Conservation (phyloP, 768 basidiomycete species). For the Cantharellus anzutake region DNA sequence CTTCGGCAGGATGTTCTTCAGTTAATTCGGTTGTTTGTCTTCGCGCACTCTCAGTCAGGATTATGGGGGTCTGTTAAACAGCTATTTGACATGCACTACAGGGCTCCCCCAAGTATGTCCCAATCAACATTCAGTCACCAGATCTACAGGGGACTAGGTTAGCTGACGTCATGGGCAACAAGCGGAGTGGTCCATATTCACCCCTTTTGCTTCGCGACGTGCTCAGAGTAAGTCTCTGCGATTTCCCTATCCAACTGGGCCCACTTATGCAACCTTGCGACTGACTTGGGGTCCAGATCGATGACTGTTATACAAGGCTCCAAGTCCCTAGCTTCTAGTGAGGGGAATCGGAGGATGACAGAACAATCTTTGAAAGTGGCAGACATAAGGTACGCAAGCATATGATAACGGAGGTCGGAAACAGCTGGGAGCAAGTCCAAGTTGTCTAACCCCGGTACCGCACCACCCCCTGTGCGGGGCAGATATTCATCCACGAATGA, state of each 20-base stretch:
- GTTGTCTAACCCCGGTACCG: not conserved
- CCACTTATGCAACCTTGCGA: conserved; percentile 50
- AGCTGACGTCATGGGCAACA: too few species aligned
- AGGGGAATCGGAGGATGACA: conserved; percentile 27
- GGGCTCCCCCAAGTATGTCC: too few species aligned
- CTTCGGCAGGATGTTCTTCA: too few species aligned
- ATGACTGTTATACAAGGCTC: conserved; percentile 39
- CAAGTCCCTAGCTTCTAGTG: not conserved
- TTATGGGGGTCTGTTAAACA: too few species aligned
- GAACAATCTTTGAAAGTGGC: conserved; percentile 98
- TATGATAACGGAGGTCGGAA: conserved; percentile 36
- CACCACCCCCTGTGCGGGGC: too few species aligned
- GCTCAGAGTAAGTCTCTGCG: conserved; percentile 14
- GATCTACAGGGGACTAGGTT: too few species aligned
- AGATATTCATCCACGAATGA: conserved; percentile 21
- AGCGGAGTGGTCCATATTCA: too few species aligned
- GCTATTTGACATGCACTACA: too few species aligned
- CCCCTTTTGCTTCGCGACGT: too few species aligned
- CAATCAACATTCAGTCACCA: too few species aligned
- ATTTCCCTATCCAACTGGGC: conserved; percentile 53
- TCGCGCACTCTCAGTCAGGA: too few species aligned
- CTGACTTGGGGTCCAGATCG: conserved; percentile 70
- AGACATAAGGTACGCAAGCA: conserved; percentile 65
- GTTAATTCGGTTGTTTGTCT: too few species aligned
- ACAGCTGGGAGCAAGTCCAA: conserved; percentile 6